phyloP scores from a whole-genome alignment of 768 basidiomycete genomes.

The Tulasnella calospora region DNA sequence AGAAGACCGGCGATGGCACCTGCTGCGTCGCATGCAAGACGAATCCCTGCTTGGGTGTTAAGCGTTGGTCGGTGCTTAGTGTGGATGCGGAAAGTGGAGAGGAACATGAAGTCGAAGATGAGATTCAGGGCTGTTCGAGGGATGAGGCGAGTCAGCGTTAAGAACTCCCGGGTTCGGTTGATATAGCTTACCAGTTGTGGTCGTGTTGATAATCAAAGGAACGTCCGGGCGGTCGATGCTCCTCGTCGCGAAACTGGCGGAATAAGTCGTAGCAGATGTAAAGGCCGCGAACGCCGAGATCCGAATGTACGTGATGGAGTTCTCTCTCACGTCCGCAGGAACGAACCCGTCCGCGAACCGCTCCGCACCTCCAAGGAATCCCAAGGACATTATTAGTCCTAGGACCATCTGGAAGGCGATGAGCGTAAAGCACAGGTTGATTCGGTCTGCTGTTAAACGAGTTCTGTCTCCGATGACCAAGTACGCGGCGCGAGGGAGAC shows the following conservation, averaged over 20 bases:
- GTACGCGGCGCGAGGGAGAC: slow-evolving; percentile 30
- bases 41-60: slow-evolving; percentile 29
- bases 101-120: slow-evolving; percentile 30
- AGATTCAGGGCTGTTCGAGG: slow-evolving; percentile 26
- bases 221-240: slow-evolving; percentile 31
- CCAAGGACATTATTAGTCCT: slow-evolving; percentile 29
- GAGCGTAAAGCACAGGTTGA: slow-evolving; percentile 28
- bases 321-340: slow-evolving; percentile 24
- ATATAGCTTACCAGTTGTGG: slow-evolving; percentile 1
- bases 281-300: slow-evolving; percentile 27
- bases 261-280: slow-evolving; percentile 25
- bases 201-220: slow-evolving; percentile 27
- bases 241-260: slow-evolving; percentile 27
- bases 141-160: background rate
- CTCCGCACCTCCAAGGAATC: slow-evolving; percentile 27
- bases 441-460: background rate
- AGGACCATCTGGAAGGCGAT: slow-evolving; percentile 28
- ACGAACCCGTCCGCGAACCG: slow-evolving; percentile 29
- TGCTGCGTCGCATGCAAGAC: slow-evolving; percentile 27
- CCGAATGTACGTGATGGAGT: slow-evolving; percentile 29
- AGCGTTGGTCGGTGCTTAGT: slow-evolving; percentile 25
- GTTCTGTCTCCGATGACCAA: slow-evolving; percentile 28
- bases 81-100: slow-evolving; percentile 29
- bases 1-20: slow-evolving; percentile 26
- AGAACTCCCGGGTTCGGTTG: background rate